Evolutionary conservation across 2,329 filamentous ascomycete species (phyloP).

Genomic region (Diplodia scrobiculata): DNA sequence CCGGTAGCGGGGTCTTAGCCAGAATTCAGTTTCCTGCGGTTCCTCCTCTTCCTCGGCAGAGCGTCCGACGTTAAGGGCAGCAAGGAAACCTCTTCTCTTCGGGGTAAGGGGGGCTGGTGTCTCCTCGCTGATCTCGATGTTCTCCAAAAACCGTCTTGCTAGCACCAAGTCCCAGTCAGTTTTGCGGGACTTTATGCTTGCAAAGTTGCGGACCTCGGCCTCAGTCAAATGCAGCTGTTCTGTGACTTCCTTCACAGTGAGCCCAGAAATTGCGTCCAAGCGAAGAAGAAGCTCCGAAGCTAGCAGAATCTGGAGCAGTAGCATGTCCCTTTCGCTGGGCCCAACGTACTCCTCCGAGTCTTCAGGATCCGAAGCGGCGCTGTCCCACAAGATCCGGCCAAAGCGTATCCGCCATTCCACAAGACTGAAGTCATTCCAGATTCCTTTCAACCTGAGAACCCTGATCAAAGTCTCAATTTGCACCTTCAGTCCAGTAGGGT

Average conservation of each 20-base stretch:
- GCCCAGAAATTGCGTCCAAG: conserved; percentile 52
- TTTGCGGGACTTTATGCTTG: conserved; percentile 54
- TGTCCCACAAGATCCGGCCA: conserved; percentile 70
- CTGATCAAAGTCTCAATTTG: conserved; percentile 70
- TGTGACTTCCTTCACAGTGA: conserved; percentile 40
- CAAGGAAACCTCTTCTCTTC: conserved; percentile 38
- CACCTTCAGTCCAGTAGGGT: conserved; percentile 64
- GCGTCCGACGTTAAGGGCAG: conserved; percentile 35
- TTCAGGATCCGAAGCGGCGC: conserved; percentile 30
- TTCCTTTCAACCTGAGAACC: conserved; percentile 64
- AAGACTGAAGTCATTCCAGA: conserved; percentile 74
- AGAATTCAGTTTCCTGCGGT: conserved; percentile 29
- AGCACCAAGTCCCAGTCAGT: conserved; percentile 60
- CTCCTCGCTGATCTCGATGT: conserved; percentile 48
- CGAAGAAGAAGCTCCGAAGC: conserved; percentile 59
- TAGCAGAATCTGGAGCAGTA: conserved; percentile 58
- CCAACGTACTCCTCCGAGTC: conserved; percentile 31
- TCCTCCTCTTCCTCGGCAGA: conserved; percentile 31
- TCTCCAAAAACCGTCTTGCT: conserved; percentile 56
- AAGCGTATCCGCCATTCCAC: conserved; percentile 75
- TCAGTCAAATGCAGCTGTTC: conserved; percentile 47
- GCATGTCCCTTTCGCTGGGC: conserved; percentile 54
- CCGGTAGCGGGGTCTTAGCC: conserved; percentile 39
- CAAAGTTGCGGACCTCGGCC: conserved; percentile 51
- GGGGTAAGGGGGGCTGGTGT: conserved; percentile 32